Conservation (phyloP, 2,329 filamentous ascomycete species). For the Pseudomassariella vexata region DNA sequence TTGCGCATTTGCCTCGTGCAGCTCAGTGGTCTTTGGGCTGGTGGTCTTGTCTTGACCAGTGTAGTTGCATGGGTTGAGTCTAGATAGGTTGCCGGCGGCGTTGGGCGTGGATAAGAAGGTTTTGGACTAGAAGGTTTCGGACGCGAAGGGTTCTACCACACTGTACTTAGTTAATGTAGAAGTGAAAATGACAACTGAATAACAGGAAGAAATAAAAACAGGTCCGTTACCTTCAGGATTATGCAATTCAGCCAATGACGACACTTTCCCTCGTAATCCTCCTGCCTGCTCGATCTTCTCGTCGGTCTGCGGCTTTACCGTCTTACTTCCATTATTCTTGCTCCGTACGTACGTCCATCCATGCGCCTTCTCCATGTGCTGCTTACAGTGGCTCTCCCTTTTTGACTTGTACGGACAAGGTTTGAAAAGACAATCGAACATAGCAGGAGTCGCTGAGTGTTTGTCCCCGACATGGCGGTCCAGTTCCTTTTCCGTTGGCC, state of each 20-base stretch:
- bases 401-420: conserved; percentile 93
- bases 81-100: conserved; percentile 54
- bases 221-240: too few species aligned
- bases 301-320: too few species aligned
- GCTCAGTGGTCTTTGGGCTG: too few species aligned
- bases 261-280: too few species aligned
- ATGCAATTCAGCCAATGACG: conserved; percentile 45
- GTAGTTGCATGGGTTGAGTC: too few species aligned
- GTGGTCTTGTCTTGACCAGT: too few species aligned
- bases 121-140: conserved; percentile 55
- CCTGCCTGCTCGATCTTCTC: conserved; percentile 36
- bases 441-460: conserved; percentile 72
- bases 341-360: conserved; percentile 86
- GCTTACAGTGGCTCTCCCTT: conserved; percentile 93
- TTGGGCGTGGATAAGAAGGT: conserved; percentile 55
- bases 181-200: too few species aligned
- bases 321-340: conserved; percentile 73
- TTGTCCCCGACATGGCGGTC: conserved; percentile 96
- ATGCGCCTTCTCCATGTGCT: conserved; percentile 98
- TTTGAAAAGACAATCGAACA: conserved; percentile 78
- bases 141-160: too few species aligned
- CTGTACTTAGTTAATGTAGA: too few species aligned
- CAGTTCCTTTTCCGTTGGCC: conserved; percentile 97
- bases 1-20: conserved; percentile 51
- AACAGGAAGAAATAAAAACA: too few species aligned